Base-by-base conservation (phyloP, 176 grass and related monocot species). In the Elymus sibiricus region DNA sequence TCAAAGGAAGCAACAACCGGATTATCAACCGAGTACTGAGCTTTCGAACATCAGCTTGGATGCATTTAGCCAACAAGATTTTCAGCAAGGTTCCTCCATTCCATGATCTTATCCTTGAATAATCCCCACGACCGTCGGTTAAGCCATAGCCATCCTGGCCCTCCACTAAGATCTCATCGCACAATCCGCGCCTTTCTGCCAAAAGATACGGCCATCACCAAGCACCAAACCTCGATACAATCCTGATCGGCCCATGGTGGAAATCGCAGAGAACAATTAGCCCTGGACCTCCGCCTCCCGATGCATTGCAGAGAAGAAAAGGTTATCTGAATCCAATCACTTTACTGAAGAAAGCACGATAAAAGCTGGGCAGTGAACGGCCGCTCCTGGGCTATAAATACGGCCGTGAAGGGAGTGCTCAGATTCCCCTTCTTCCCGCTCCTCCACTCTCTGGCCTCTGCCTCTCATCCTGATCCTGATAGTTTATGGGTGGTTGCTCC, bases 131-230 rank as follows among this genome's bases (percentile, higher is more conserved):
- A 79, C n/a, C 29, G 81, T 88, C 69, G 82, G 85, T 88, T 91
- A 72, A 84, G 89, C 37, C 77, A 81, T 91, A 47, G 60, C 89
- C 40, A 84, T 91, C 81, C 49, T 53, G n/a, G 74, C 28, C 61
- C 66, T 76, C 70, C 85, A 87, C 81, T 91, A 84, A 83, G 2
- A 84, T 79, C 89, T 84, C 60, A 75, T 90, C 80, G 9, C 59
- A 59, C 77, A 27, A 83, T 61, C 75, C 22, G 27, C 24, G 1
- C 9, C 85, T 88, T 91, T 88, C 76, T 27, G 69, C 8, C 6
- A 26, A 84, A 84, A 84, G 68, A 80, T 87, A 68, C 46, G 39
- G 76, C 35, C 76, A 90, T 74, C 37, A 16, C 74, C 37, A 76
- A 72, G 71, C 84, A 86, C 64, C 84, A 64, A 49, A 28, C 71